phyloP scores from a whole-genome alignment of 345 rosid genomes.

The Lagerstroemia speciosa region DNA sequence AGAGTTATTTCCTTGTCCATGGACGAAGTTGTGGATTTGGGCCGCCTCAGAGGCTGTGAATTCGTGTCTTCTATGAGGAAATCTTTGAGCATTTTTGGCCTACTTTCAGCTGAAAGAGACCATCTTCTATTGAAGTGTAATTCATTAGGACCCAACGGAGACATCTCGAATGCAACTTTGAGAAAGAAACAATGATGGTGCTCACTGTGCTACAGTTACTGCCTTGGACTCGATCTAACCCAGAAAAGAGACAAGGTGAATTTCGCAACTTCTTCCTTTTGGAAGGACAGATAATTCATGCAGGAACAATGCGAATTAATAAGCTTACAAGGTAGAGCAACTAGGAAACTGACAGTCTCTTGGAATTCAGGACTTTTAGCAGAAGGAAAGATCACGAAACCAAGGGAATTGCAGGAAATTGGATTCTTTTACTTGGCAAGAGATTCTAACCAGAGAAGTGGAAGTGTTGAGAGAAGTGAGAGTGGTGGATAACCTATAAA shows the following conservation, averaged over 20 bases:
- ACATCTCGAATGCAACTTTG: background rate
- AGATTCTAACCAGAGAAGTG: background rate
- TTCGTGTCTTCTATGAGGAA: constrained; percentile 53
- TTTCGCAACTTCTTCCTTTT: background rate
- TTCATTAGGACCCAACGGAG: background rate
- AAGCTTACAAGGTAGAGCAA: background rate
- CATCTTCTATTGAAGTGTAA: background rate
- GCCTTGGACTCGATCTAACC: background rate
- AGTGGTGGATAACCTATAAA: background rate
- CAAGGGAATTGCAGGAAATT: background rate
- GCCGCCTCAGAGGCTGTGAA: background rate
- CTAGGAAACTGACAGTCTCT: too few species aligned
- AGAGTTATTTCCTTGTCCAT: background rate
- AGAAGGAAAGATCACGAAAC: constrained; percentile 9
- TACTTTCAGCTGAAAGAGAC: constrained; percentile 13
- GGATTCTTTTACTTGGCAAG: constrained; percentile 9
- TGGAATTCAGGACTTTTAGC: background rate
- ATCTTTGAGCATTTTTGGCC: constrained; percentile 61
- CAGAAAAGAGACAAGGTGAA: too few species aligned
- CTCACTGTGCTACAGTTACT: background rate
- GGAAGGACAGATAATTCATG: too few species aligned
- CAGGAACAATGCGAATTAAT: background rate
- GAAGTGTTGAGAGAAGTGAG: background rate
- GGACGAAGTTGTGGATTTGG: background rate
- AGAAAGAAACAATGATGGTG: background rate